Evolutionary conservation across 345 rosid species (phyloP).

Genomic region (Pelargonium nanum): DNA sequence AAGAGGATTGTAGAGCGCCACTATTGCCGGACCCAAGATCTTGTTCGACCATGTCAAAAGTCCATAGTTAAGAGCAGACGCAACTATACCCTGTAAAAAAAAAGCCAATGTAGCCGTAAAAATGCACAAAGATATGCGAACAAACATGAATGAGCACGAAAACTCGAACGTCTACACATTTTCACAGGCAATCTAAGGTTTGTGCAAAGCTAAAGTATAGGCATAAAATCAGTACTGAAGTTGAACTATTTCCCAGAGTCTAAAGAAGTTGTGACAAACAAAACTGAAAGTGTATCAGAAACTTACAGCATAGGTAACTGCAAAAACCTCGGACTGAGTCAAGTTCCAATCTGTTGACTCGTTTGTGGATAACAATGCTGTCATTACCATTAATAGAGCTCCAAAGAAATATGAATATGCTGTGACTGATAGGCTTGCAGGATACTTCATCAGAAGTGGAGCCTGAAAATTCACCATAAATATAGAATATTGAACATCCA

Average conservation of each 20-base stretch:
- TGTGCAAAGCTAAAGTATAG: too few species aligned
- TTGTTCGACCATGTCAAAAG: slow-evolving; percentile 93
- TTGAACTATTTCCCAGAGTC: background rate
- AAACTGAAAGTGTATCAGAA: slow-evolving; percentile 4
- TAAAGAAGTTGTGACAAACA: too few species aligned
- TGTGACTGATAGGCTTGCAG: slow-evolving; percentile 72
- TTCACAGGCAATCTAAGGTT: too few species aligned
- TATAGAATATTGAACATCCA: slow-evolving; percentile 8
- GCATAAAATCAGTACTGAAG: background rate
- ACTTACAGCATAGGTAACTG: slow-evolving; percentile 89
- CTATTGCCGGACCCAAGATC: slow-evolving; percentile 89
- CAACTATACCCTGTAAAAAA: slow-evolving; percentile 53
- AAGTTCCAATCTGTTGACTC: slow-evolving; percentile 75
- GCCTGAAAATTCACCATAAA: slow-evolving; percentile 45
- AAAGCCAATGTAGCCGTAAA: too few species aligned
- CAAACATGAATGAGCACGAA: too few species aligned
- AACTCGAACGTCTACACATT: too few species aligned
- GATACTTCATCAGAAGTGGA: slow-evolving; percentile 66
- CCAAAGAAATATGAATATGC: slow-evolving; percentile 82
- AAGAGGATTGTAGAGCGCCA: slow-evolving; percentile 91
- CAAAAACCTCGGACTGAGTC: slow-evolving; percentile 67
- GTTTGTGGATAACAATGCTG: slow-evolving; percentile 49
- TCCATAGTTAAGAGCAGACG: slow-evolving; percentile 87
- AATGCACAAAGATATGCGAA: too few species aligned
- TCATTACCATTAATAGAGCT: slow-evolving; percentile 53